Evolutionary conservation across 2,329 filamentous ascomycete genomes (phyloP), one percentile per base, ranked within the genome.

Genomic region (Ascochyta lentis): DNA sequence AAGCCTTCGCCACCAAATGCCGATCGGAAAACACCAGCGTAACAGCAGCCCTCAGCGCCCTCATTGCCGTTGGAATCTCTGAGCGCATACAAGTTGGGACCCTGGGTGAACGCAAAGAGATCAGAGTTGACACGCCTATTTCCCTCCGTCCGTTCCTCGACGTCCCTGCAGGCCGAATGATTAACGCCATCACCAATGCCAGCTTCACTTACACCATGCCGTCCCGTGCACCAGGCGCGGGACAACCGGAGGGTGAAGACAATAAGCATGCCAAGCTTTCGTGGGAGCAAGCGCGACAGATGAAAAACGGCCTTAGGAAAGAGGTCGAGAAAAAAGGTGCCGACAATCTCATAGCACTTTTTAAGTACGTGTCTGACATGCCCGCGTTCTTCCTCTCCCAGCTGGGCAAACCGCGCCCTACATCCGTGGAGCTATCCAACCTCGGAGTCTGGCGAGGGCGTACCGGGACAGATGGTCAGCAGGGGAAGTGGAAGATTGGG

Each of bases 341-440:
- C 31, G 72, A 81, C 49, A 66, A 70, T 6, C 57, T 56, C 4
- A 41, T 74, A 13, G 76, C 73, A 4, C 66, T 81, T 6, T 65
- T 82, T 10, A 76, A 74, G 38, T 78, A 71, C 26, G 76, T 81
- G 0, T 64, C 69, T 12, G 63, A 81, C 47, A 74, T 77, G 34
- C 72, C 74, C 3, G 71, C 72, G 1, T 67, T 77, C 12, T 76
- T 79, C 38, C 49, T 63, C 3, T 67, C 70, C 0, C 74, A 76
- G 45, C 19, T 79, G 1, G 80, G 79, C 3, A 74, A 76, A 39
- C 61, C 70, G 3, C 68, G 81, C 2, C 66, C 62, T 0, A 61
- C 65, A 15, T 76, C 71, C 8, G 79, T 77, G 22, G 80, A 83
- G 58, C 52, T 83, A 7, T 81, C 80, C 0, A 83, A 81, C 61